A percentile compares a stretch with the other conserved stretches of the same genome.
Conservation (phyloP, 179 eudicot species). For the Amaranthus tricolor region DNA sequence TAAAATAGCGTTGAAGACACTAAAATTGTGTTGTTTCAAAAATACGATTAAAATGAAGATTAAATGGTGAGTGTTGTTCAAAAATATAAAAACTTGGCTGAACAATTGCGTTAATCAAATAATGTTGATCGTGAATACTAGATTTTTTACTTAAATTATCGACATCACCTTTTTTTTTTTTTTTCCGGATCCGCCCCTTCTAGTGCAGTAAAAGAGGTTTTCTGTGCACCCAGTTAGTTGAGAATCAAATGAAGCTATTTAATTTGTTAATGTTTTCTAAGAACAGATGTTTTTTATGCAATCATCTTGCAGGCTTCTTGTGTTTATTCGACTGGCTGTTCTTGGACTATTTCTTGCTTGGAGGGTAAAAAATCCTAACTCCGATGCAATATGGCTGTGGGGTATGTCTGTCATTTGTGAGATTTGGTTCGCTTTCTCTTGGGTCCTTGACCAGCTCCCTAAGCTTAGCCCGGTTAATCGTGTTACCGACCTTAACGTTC, state of each 20-base stretch:
- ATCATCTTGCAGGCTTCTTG: constrained; percentile 35
- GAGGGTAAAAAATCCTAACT: constrained; percentile 40
- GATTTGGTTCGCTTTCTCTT: constrained; percentile 53
- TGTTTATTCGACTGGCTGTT: constrained; percentile 37
- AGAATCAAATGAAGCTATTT: not conserved
- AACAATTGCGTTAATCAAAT: too few relatives aligned
- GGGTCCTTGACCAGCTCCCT: constrained; percentile 63
- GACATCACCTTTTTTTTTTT: too few relatives aligned
- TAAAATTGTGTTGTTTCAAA: too few relatives aligned
- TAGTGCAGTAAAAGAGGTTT: too few relatives aligned
- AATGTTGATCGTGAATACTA: too few relatives aligned
- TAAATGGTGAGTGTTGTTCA: too few relatives aligned
- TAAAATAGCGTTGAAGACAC: too few relatives aligned
- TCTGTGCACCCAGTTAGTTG: not conserved
- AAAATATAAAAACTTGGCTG: too few relatives aligned
- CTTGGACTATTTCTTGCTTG: constrained; percentile 40
- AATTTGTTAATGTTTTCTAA: not conserved
- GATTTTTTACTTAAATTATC: too few relatives aligned
- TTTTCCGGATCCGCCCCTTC: too few relatives aligned
- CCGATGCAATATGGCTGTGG: constrained; percentile 47
- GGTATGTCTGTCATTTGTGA: constrained; percentile 47
- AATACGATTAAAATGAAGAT: too few relatives aligned
- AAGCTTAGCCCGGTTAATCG: constrained; percentile 55
- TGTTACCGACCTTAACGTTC: constrained; percentile 41
- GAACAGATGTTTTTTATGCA: not conserved